Percentiles rank a stretch among this genome's conserved stretches.
Evolutionary conservation across 176 grass and related monocot species (phyloP).

Genomic region (Raddia distichophylla): DNA sequence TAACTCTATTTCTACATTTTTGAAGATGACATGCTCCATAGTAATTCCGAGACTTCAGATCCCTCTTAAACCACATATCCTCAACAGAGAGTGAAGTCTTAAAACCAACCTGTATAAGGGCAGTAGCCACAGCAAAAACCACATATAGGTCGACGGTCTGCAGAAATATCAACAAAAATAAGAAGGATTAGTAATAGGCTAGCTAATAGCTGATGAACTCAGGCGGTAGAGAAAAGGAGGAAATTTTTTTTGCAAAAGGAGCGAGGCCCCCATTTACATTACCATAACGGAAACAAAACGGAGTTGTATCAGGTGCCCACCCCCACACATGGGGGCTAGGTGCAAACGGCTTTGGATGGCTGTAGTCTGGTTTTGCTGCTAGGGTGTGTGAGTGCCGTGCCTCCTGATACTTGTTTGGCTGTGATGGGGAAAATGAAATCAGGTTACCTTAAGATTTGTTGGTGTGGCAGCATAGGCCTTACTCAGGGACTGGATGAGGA

Average conservation of each 20-base stretch:
- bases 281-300: too few species aligned
- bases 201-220: too few species aligned
- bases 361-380: too few species aligned
- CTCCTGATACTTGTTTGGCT: too few species aligned
- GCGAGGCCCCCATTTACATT: too few species aligned
- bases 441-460: constrained; percentile 69
- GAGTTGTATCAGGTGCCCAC: too few species aligned
- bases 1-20: neutral
- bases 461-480: constrained; percentile 81
- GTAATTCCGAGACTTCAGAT: neutral
- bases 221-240: neutral
- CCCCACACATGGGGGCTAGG: too few species aligned
- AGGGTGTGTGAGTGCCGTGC: too few species aligned
- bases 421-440: too few species aligned
- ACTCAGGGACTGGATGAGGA: constrained; percentile 75
- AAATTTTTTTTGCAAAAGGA: too few species aligned
- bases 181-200: neutral
- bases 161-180: constrained; percentile 25
- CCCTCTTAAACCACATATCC: constrained; percentile 1
- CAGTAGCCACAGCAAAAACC: constrained; percentile 60
- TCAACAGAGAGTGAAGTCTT: neutral
- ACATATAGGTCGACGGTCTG: constrained; percentile 93
- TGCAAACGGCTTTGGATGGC: too few species aligned
- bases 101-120: constrained; percentile 60
- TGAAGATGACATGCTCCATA: neutral